Evolutionary conservation across 345 rosid genomes (phyloP).

Genomic region (Citropsis articulata): DNA sequence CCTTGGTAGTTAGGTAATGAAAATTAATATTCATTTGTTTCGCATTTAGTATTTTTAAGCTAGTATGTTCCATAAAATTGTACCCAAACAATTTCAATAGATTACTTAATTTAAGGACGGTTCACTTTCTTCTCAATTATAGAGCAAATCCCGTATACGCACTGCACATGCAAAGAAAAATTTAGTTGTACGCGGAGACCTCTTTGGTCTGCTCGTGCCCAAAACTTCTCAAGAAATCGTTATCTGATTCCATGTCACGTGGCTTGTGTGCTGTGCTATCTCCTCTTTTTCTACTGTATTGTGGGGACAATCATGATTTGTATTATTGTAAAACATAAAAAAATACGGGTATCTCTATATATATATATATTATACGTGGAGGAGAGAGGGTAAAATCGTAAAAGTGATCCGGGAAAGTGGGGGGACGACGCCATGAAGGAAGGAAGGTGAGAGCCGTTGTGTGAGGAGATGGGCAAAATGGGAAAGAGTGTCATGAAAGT

Average conservation of each 20-base stretch:
- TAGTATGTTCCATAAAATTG: not conserved
- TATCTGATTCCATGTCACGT: slow-evolving; percentile 47
- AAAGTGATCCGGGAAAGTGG: not conserved
- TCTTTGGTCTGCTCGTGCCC: slow-evolving; percentile 19
- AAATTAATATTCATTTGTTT: not conserved
- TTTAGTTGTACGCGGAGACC: not conserved
- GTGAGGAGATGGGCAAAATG: slow-evolving; percentile 24
- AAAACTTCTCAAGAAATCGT: slow-evolving; percentile 7
- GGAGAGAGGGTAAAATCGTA: slow-evolving; percentile 18
- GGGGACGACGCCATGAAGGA: not conserved
- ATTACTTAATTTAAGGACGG: not conserved
- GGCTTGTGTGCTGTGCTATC: slow-evolving; percentile 36
- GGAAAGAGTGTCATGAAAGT: slow-evolving; percentile 54
- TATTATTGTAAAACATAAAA: slow-evolving; percentile 13
- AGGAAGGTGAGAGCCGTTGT: slow-evolving; percentile 13
- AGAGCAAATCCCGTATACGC: slow-evolving; percentile 4
- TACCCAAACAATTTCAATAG: not conserved
- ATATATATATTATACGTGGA: not conserved
- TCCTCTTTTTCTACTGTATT: slow-evolving; percentile 17
- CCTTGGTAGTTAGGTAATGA: not conserved
- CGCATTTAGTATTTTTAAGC: not conserved
- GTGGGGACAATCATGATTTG: slow-evolving; percentile 28
- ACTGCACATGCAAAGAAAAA: slow-evolving; percentile 11
- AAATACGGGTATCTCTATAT: slow-evolving; percentile 6
- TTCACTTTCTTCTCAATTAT: slow-evolving; percentile 1